Conservation (phyloP, 768 basidiomycete species). For the Rhodotorula babjevae region DNA sequence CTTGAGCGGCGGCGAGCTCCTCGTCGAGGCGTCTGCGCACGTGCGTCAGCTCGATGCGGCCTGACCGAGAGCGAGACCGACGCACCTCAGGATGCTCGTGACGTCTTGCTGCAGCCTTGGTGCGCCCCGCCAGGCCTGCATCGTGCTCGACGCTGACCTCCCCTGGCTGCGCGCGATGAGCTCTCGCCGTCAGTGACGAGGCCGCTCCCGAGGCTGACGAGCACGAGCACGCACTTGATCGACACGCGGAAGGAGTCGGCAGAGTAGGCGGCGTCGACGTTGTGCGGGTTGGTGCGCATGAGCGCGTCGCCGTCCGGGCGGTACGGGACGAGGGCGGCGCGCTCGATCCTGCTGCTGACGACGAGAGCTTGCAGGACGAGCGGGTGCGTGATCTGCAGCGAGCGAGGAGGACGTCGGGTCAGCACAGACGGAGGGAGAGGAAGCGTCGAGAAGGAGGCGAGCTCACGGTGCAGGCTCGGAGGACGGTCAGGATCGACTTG, state of each 20-base stretch:
- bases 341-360: constrained; percentile 68
- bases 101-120: constrained; percentile 38
- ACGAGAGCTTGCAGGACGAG: constrained; percentile 76
- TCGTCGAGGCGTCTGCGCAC: background rate
- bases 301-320: constrained; percentile 63
- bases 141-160: constrained; percentile 11
- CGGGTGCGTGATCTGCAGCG: constrained; percentile 63
- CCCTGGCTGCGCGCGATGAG: constrained; percentile 8
- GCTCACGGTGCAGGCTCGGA: constrained; percentile 73
- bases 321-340: constrained; percentile 59
- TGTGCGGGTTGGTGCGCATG: constrained; percentile 30
- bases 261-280: constrained; percentile 27
- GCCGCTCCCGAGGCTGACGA: too few relatives aligned
- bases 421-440: too few relatives aligned
- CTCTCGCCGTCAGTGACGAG: too few relatives aligned
- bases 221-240: constrained; percentile 2
- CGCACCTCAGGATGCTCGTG: constrained; percentile 8
- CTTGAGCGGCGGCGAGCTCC: background rate
- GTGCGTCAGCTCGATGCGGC: too few relatives aligned
- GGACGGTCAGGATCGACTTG: constrained; percentile 61
- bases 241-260: constrained; percentile 34
- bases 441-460: background rate
- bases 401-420: background rate
- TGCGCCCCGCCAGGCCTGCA: constrained; percentile 28
- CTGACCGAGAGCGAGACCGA: too few relatives aligned